These are phyloP conservation scores for Lachancea dasiensis DNA, from an alignment of 805 yeast genomes.

Conservation along the genomic window DNA sequence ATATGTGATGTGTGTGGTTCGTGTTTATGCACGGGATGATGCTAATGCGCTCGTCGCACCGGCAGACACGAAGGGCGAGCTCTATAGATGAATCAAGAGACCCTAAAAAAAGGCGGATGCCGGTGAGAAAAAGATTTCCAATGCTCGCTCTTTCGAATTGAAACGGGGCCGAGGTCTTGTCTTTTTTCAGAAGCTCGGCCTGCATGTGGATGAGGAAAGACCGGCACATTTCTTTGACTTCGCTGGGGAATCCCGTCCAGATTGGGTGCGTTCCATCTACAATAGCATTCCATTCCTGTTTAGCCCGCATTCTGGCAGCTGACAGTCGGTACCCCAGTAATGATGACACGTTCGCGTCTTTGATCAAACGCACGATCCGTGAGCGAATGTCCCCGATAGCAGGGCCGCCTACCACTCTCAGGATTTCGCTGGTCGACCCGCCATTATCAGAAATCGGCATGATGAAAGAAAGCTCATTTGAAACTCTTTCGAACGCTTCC, in stretches of 20 bases:
- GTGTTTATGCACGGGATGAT: conserved; percentile 82
- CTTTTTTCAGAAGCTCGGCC: conserved; percentile 64
- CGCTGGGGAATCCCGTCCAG: conserved; percentile 57
- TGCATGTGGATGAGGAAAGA: conserved; percentile 76
- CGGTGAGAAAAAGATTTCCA: conserved; percentile 80
- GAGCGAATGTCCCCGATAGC: conserved; percentile 92
- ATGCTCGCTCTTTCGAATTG: conserved; percentile 72
- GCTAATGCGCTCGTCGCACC: conserved; percentile 39
- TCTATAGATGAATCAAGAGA: conserved; percentile 82
- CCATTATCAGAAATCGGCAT: conserved; percentile 91
- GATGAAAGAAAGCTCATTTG: conserved; percentile 52
- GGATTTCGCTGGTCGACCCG: conserved; percentile 86
- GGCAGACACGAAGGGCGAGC: conserved; percentile 53
- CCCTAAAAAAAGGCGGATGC: conserved; percentile 75
- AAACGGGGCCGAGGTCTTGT: conserved; percentile 42
- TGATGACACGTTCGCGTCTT: conserved; percentile 39
- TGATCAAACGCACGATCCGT: conserved; percentile 67
- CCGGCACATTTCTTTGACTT: conserved; percentile 64
- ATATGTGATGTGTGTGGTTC: conserved; percentile 78
- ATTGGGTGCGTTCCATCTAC: conserved; percentile 72
- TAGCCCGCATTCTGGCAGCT: conserved; percentile 42
- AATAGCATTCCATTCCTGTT: conserved; percentile 64
- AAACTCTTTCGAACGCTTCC: conserved; percentile 43
- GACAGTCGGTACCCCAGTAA: conserved; percentile 30
- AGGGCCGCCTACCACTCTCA: conserved; percentile 86